Percentiles rank a stretch among this genome's conserved stretches.
Conservation (phyloP, 345 rosid species). For the Zanthoxylum bungeanum region DNA sequence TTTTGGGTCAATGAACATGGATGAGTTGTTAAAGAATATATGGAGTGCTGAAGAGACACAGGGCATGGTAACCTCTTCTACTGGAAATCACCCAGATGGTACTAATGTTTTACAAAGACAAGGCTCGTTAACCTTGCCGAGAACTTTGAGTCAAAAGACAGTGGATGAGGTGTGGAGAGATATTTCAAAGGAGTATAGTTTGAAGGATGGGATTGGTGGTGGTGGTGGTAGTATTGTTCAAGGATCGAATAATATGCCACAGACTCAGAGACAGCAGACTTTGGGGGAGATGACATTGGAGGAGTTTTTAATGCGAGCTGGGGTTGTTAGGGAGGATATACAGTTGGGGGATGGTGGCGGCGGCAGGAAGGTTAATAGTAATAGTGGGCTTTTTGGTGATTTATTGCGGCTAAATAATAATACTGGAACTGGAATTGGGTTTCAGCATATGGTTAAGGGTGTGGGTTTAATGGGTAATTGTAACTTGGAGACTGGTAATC, state of each 20-base stretch:
- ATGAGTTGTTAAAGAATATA: slow-evolving; percentile 75
- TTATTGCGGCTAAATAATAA: slow-evolving; percentile 23
- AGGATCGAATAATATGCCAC: slow-evolving; percentile 41
- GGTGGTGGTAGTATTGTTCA: slow-evolving; percentile 26
- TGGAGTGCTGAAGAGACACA: slow-evolving; percentile 84
- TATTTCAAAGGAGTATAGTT: slow-evolving; percentile 51
- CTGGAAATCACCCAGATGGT: slow-evolving; percentile 31
- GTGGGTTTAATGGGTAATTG: slow-evolving; percentile 31
- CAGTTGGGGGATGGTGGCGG: slow-evolving; percentile 29
- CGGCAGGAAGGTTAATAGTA: slow-evolving; percentile 34
- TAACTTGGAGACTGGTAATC: slow-evolving; percentile 30
- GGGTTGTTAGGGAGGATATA: slow-evolving; percentile 81
- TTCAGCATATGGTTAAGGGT: slow-evolving; percentile 46
- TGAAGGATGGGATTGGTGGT: slow-evolving; percentile 24
- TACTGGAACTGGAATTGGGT: slow-evolving; percentile 43
- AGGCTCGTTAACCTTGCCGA: slow-evolving; percentile 83
- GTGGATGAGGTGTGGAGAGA: slow-evolving; percentile 95
- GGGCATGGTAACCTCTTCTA: slow-evolving; percentile 31
- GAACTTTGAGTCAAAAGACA: slow-evolving; percentile 81
- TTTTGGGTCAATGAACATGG: slow-evolving; percentile 99
- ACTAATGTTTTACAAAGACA: slow-evolving; percentile 68
- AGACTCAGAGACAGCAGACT: slow-evolving; percentile 82
- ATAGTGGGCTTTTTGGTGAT: slow-evolving; percentile 50
- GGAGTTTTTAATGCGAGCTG: slow-evolving; percentile 83
- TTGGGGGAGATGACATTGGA: slow-evolving; percentile 92